Base-by-base conservation (phyloP, 2,329 filamentous ascomycete genomes). In the Cercospora sp. region DNA sequence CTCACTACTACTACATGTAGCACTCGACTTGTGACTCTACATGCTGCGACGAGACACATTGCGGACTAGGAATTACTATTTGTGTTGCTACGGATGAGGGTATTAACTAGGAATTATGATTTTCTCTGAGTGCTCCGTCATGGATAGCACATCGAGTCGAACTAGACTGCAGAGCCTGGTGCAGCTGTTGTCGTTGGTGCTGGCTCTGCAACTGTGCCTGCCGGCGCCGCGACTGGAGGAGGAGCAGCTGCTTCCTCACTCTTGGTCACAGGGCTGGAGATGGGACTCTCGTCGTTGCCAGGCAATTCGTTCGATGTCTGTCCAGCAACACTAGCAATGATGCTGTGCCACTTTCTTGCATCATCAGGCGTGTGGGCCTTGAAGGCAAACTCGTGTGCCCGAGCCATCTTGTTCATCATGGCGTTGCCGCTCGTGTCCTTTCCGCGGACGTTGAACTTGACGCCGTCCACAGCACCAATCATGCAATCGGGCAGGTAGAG, bases 361-460 rank as follows among this genome's bases (percentile, higher is more conserved):
- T 97, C 93, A 30, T 86, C 84, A 2, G 92, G 80, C 0, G 91
- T 93, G 80, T 93, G 90, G 0, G 94, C 93, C 82, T 96, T 96
- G 88, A 97, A 97, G 32, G 86, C 83, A 43, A 96, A 85, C 80
- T 98, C 94, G 49, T 92, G 89, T 28, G 82, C 88, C 72, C 94
- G 92, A 59, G 90, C 88, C 72, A 97, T 87, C 77, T 93, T 94
- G 82, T 90, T 91, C 76, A 90, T 89, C 71, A 97, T 82, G 71
- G 90, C 91, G 69, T 86, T 84, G 78, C 91, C 91, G 76, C 90
- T 90, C 66, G 90, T 88, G 78, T 99, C 94, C 81, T 98, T 98
- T 80, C 95, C 95, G 84, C 97, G 97, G 80, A 99, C 86, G 76
- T 89, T 92, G 85, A 99, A 98, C 81, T 97, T 97, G 69, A 90